A percentile compares a stretch with the other conserved stretches of the same genome.
phyloP scores from a whole-genome alignment of 495 filamentous ascomycete genomes.

The Penicillium manginii region DNA sequence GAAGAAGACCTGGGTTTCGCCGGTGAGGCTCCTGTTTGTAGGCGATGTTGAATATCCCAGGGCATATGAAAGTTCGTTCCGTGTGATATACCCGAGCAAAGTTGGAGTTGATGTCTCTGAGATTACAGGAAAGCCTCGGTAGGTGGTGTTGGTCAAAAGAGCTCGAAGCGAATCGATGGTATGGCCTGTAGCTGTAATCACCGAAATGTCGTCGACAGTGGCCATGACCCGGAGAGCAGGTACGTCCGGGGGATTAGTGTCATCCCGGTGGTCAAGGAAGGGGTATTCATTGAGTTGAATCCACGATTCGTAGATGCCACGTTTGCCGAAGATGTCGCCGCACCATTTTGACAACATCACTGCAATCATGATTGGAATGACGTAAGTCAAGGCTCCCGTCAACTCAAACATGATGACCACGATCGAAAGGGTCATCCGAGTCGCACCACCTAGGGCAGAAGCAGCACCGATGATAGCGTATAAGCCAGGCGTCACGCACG shows the following conservation, averaged over 20 bases:
- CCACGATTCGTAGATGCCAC: constrained; percentile 97
- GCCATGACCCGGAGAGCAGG: constrained; percentile 88
- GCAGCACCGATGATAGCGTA: constrained; percentile 98
- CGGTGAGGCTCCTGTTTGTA: constrained; percentile 58
- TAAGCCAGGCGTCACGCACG: constrained; percentile 90
- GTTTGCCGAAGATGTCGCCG: constrained; percentile 90
- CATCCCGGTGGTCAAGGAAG: constrained; percentile 92
- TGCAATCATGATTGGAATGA: constrained; percentile 99
- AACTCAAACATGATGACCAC: constrained; percentile 99
- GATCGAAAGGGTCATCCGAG: constrained; percentile 94
- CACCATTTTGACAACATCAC: constrained; percentile 99
- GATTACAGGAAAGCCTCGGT: constrained; percentile 92
- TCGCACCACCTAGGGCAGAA: constrained; percentile 95
- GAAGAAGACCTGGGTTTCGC: constrained; percentile 81
- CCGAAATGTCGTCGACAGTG: constrained; percentile 82
- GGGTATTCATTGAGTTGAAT: constrained; percentile 96
- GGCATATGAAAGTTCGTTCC: constrained; percentile 84
- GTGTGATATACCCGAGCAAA: constrained; percentile 90
- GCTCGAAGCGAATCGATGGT: constrained; percentile 74
- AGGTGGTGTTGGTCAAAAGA: constrained; percentile 72
- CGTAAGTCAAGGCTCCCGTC: constrained; percentile 93
- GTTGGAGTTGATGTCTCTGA: constrained; percentile 68
- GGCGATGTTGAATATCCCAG: constrained; percentile 54
- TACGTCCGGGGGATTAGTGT: constrained; percentile 79
- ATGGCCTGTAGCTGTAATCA: constrained; percentile 81